A percentile compares a stretch with the other conserved stretches of the same genome.
phyloP scores from a whole-genome alignment of 148 eudicot species.

The Arctostaphylos glauca region DNA sequence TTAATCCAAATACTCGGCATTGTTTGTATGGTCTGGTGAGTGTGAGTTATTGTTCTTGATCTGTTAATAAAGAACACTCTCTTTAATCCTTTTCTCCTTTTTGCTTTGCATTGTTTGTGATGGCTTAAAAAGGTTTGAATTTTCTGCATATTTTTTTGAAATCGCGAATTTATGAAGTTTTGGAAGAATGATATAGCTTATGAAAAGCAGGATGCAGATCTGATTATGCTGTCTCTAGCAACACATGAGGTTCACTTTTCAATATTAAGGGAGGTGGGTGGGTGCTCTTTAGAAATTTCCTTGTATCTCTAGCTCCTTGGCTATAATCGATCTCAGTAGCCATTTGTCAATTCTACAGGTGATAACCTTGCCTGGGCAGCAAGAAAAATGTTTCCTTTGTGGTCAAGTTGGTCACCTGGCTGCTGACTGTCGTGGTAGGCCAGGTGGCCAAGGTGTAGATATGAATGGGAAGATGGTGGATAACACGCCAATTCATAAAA shows the following conservation, averaged over 20 bases:
- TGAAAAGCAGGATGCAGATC: slow-evolving; percentile 83
- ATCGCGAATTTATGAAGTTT: background rate
- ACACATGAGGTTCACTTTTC: slow-evolving; percentile 98
- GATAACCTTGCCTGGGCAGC: slow-evolving; percentile 73
- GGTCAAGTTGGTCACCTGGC: slow-evolving; percentile 96
- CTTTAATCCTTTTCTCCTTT: background rate
- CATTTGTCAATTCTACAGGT: slow-evolving; percentile 43
- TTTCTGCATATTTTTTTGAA: background rate
- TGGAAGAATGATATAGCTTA: slow-evolving; percentile 22
- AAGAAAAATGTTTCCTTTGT: slow-evolving; percentile 87
- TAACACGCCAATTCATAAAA: slow-evolving; percentile 75
- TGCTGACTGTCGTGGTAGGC: slow-evolving; percentile 77
- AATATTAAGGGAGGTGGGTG: slow-evolving; percentile 91
- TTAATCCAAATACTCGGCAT: slow-evolving; percentile 92
- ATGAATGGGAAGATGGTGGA: slow-evolving; percentile 51
- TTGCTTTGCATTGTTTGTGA: background rate
- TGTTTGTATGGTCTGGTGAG: slow-evolving; percentile 97
- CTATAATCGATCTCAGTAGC: background rate
- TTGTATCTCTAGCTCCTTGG: background rate
- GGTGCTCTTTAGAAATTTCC: slow-evolving; percentile 5
- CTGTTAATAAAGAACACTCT: background rate
- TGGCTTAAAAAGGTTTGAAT: background rate
- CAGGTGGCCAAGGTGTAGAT: slow-evolving; percentile 33
- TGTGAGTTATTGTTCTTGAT: slow-evolving; percentile 15
- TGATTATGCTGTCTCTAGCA: slow-evolving; percentile 92